Conservation (phyloP, 208 protist genomes). For the Trypanosoma brucei region DNA sequence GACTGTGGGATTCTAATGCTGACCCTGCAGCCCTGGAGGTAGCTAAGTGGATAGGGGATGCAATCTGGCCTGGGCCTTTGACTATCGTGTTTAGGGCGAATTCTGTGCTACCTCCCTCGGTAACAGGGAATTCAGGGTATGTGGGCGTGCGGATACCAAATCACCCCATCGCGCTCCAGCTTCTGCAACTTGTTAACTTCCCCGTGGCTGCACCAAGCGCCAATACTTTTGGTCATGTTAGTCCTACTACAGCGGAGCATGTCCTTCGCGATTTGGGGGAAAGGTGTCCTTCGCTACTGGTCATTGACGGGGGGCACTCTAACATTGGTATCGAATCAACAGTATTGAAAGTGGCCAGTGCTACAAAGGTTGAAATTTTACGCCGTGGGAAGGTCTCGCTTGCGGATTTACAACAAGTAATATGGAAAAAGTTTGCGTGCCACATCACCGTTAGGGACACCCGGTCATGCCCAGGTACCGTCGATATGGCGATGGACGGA, state of each 20-base stretch:
- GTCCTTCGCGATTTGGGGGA: constrained; percentile 88
- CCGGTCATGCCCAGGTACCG: constrained; percentile 30
- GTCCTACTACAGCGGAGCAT: constrained; percentile 86
- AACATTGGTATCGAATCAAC: constrained; percentile 92
- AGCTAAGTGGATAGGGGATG: constrained; percentile 48
- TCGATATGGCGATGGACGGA: constrained; percentile 70
- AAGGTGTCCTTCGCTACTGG: constrained; percentile 63
- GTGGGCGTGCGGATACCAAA: constrained; percentile 85
- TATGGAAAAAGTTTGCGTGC: constrained; percentile 32
- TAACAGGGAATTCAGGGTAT: constrained; percentile 84
- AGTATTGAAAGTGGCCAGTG: constrained; percentile 75
- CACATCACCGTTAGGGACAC: constrained; percentile 62
- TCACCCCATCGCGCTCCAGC: constrained; percentile 58
- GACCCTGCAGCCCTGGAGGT: constrained; percentile 43
- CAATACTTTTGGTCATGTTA: constrained; percentile 92
- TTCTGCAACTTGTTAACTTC: constrained; percentile 68
- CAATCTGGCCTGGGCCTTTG: constrained; percentile 91
- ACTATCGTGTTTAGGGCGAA: constrained; percentile 84
- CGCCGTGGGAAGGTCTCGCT: constrained; percentile 74
- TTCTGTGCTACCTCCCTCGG: constrained; percentile 50
- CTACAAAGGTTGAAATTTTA: constrained; percentile 62
- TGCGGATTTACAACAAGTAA: constrained; percentile 51
- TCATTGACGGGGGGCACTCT: constrained; percentile 87
- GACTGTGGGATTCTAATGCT: constrained; percentile 56
- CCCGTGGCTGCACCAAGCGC: constrained; percentile 89